Percentiles rank a stretch among this genome's conserved stretches.
These are phyloP conservation scores for Nicotiana rustica DNA, from an alignment of 305 asterid species.

Conservation along the genomic window DNA sequence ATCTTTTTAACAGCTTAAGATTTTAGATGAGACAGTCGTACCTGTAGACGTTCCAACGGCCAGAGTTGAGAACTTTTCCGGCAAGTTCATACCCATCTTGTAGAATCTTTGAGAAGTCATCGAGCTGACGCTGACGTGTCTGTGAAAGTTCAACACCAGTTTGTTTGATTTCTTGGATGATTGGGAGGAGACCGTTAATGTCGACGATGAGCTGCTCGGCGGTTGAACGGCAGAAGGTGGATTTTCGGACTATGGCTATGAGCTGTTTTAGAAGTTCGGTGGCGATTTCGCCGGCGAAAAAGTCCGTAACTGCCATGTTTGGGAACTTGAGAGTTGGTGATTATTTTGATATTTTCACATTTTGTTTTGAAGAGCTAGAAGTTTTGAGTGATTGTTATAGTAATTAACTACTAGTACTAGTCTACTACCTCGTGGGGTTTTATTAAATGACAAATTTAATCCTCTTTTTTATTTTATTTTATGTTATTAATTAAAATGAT, in stretches of 20 bases:
- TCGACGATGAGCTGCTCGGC: constrained; percentile 68
- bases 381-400: not conserved
- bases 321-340: not conserved
- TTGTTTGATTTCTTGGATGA: constrained; percentile 82
- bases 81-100: constrained; percentile 70
- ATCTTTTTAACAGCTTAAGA: not conserved
- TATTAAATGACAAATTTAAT: too few species aligned
- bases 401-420: too few species aligned
- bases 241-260: constrained; percentile 56
- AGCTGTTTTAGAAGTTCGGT: constrained; percentile 84
- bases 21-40: not conserved
- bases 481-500: too few species aligned
- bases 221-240: constrained; percentile 68
- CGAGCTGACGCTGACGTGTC: constrained; percentile 85
- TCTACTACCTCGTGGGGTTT: not conserved
- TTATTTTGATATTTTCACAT: not conserved
- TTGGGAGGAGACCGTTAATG: constrained; percentile 65
- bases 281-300: constrained; percentile 92
- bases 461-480: not conserved
- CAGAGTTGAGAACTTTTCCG: constrained; percentile 61
- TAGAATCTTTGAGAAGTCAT: constrained; percentile 66
- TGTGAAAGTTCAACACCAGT: constrained; percentile 84
- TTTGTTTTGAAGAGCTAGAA: not conserved
- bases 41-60: constrained; percentile 79
- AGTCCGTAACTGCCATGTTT: constrained; percentile 79